Conservation (phyloP, 202 grass and related monocot genomes). For the Saccharum hybrid region DNA sequence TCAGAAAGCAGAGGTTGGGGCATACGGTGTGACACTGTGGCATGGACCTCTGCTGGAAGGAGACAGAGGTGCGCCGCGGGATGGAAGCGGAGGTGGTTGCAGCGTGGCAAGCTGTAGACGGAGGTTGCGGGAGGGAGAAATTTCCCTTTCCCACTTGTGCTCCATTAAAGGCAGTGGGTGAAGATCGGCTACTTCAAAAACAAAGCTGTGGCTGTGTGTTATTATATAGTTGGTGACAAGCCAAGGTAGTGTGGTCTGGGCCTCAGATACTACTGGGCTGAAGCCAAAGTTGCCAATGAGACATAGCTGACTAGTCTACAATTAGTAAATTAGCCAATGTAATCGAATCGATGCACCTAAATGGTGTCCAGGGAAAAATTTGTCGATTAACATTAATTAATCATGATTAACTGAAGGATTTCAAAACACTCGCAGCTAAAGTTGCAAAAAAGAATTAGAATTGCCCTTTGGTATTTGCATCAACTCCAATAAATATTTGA, state of each 20-base stretch:
- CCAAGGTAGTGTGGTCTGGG: background rate
- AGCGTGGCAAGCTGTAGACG: background rate
- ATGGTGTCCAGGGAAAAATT: background rate
- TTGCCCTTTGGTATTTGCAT: background rate
- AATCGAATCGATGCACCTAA: background rate
- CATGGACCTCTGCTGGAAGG: background rate
- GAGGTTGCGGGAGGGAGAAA: background rate
- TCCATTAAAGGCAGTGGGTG: background rate
- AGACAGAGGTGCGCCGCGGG: background rate
- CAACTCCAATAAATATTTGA: conserved; percentile 5
- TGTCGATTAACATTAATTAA: background rate
- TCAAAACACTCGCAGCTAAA: background rate
- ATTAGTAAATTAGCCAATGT: background rate
- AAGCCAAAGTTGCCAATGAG: background rate
- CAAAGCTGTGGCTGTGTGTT: background rate
- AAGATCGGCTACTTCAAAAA: background rate
- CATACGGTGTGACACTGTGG: background rate
- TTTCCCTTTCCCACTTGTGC: background rate
- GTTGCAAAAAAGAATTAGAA: conserved; percentile 13
- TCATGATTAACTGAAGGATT: background rate
- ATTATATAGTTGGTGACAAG: background rate
- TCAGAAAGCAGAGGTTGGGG: background rate
- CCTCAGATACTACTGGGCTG: background rate
- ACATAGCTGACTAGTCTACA: background rate
- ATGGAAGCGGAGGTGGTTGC: background rate